Evolutionary conservation across 23 red algal genomes (phyloP), one percentile per base, ranked within the genome.

Genomic region (Agarophyton chilense): DNA sequence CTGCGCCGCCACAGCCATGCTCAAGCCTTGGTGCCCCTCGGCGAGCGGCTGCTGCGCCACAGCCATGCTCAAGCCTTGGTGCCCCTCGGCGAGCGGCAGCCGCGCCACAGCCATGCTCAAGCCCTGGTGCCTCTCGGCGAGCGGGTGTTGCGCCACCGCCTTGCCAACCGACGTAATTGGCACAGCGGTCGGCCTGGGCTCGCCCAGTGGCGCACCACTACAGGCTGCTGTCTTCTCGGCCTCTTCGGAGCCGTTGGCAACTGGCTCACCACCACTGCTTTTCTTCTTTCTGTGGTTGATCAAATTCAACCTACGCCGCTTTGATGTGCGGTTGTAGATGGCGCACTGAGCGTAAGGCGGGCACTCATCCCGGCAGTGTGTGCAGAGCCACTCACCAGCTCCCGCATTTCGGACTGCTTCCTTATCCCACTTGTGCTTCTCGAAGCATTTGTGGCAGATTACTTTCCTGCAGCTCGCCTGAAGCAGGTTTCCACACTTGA

Each of bases 311-410:
- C 94, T 55, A 31, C 94, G 63, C 2, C 94, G 58, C 13, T 90
- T 75, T 10, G 88, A 86, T 1, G 94, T 96, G 31, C 94, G 76
- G 67, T 89, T 87, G 55, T 96, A 96, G 17, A 90, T 96, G 18
- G 52, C 73, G 38, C 94, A 96, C 35, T 92, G 94, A 0, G 87
- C 62, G 19, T 87, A 32, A 19, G 78, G 71, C 24, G 94, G 94
- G 52, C 94, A 96, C 17, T 63, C 65, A 33, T 87, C 94, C n/a
- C 77, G 86, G 46, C 94, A 96, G 74, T 96, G 94, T 16, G 78
- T 76, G 77, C 94, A 96, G 14, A 78, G 43, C 94, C 94, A 96
- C 14, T 45, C 16, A 31, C 86, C 81, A 0, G 50, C 19, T 24
- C 51, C 47, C 33, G 44, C 85, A 21, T 83, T 76, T 19, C 88